Base-by-base conservation (phyloP, 805 yeast genomes). In the Spathaspora gorwiae region DNA sequence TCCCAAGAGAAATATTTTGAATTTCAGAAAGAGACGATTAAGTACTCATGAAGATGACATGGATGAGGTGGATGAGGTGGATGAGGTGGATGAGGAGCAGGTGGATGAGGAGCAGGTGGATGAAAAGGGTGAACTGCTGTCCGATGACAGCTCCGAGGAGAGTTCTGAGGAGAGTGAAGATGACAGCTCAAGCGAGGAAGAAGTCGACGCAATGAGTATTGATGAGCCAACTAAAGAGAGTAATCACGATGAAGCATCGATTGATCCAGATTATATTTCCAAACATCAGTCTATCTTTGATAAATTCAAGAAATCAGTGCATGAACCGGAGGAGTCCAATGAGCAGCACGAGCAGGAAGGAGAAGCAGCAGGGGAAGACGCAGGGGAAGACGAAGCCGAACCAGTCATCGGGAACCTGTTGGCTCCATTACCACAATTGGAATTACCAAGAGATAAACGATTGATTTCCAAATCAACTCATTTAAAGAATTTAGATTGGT, bases 361-460 rank as follows among this genome's bases (percentile, higher is more conserved):
- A 13, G 9, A 46, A 10, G 57, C 52, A 13, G 46, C 37, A n/a
- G 55, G 42, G 2, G 54, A 48, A n/a, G 54, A 52, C 15, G 47
- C 46, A 1, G 59, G 50, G 10, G 52, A 46, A n/a, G 54, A 46
- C 8, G 54, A 50, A 26, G 57, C 45, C 14, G 60, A 57, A 14
- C 47, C 47, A 8, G 48, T 52, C 2, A 59, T 56, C 26, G 42
- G 40, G 11, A 63, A 63, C 40, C 66, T 59, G 37, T 55, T 92
- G 35, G 82, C 76, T 6, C 95, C 96, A 14, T 66, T 92, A 36
- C 97, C 98, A 1, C 96, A 89, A 61, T 96, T 96, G 0, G 81
- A 69, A 31, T 65, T 83, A 26, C 88, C 87, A 3, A 66, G 68
- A 45, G 85, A 81, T 53, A 60, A 61, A 37, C 61, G 59, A 42